Evolutionary conservation across 148 eudicot species (phyloP).

Genomic region (Beta vulgaris): DNA sequence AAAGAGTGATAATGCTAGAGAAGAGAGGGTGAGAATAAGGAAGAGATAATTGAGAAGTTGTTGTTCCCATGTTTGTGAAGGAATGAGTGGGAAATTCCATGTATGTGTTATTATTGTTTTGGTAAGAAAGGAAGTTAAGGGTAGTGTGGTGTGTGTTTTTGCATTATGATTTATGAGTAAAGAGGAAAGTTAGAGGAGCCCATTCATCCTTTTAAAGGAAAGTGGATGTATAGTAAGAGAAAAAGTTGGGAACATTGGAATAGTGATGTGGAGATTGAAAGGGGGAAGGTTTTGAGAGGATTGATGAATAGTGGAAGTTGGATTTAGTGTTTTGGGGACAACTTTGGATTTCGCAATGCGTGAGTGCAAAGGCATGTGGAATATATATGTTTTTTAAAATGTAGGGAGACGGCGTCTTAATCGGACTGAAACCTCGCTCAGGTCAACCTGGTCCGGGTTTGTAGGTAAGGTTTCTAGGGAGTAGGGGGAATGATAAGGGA

Average conservation of each 20-base stretch:
- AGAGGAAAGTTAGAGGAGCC: constrained; percentile 15
- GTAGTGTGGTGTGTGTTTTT: neutral
- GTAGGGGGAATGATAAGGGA: too few relatives aligned
- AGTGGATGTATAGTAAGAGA: neutral
- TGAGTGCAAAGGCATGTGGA: constrained; percentile 4
- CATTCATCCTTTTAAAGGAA: neutral
- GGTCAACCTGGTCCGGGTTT: too few relatives aligned
- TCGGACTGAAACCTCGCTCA: too few relatives aligned
- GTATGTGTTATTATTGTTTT: neutral
- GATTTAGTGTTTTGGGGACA: constrained; percentile 14
- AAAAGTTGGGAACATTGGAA: constrained; percentile 23
- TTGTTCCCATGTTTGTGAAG: neutral
- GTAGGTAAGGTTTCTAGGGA: too few relatives aligned
- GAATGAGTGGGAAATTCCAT: neutral
- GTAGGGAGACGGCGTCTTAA: too few relatives aligned
- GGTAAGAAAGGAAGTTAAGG: constrained; percentile 4
- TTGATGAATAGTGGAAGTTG: constrained; percentile 18
- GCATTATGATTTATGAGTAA: too few relatives aligned
- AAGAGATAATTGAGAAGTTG: neutral
- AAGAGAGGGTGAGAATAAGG: constrained; percentile 41
- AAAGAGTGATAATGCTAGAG: constrained; percentile 45
- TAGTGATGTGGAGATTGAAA: constrained; percentile 20
- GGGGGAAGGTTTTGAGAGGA: neutral
- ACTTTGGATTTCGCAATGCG: constrained; percentile 9
- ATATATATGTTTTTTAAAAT: too few relatives aligned